Conservation (phyloP, 306 rosid species). For the barrel medic (Medicago truncatula) region DNA sequence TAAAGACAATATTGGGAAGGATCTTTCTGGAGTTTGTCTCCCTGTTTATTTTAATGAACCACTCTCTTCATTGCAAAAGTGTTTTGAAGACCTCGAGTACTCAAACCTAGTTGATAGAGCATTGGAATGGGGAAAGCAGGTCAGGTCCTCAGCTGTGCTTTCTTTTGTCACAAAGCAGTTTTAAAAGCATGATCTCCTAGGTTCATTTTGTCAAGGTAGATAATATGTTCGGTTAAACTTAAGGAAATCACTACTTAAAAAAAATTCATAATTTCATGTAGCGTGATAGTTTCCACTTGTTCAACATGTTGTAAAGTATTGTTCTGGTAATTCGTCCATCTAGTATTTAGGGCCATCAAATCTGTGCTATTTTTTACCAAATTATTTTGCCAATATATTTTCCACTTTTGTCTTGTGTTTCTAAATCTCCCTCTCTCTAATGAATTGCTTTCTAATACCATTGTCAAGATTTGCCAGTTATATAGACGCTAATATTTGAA, state of each 20-base stretch:
- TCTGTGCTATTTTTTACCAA: slow-evolving; percentile 4
- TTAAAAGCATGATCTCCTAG: slow-evolving; percentile 54
- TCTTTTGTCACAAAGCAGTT: slow-evolving; percentile 54
- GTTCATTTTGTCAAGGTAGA: slow-evolving; percentile 52
- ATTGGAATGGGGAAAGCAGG: slow-evolving; percentile 97
- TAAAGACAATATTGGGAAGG: slow-evolving; percentile 98
- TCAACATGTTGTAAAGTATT: slow-evolving; percentile 6
- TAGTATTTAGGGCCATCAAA: slow-evolving; percentile 17
- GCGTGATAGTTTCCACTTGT: slow-evolving; percentile 29
- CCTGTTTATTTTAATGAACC: slow-evolving; percentile 99
- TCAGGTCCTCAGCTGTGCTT: slow-evolving; percentile 62
- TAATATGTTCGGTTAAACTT: slow-evolving; percentile 42
- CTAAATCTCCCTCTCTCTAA: not conserved
- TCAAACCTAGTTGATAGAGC: slow-evolving; percentile 95
- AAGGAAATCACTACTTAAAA: slow-evolving; percentile 28
- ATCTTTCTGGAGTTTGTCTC: slow-evolving; percentile 99
- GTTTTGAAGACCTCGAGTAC: slow-evolving; percentile 98
- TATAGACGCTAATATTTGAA: not conserved
- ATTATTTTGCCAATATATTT: not conserved
- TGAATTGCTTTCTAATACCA: slow-evolving; percentile 4
- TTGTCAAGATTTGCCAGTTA: slow-evolving; percentile 2
- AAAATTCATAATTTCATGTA: slow-evolving; percentile 16
- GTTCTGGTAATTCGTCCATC: slow-evolving; percentile 19
- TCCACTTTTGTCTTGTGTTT: slow-evolving; percentile 4
- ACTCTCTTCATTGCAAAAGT: slow-evolving; percentile 94